phyloP scores from a whole-genome alignment of 2,329 filamentous ascomycete genomes.

The Zopfia rhizophila region DNA sequence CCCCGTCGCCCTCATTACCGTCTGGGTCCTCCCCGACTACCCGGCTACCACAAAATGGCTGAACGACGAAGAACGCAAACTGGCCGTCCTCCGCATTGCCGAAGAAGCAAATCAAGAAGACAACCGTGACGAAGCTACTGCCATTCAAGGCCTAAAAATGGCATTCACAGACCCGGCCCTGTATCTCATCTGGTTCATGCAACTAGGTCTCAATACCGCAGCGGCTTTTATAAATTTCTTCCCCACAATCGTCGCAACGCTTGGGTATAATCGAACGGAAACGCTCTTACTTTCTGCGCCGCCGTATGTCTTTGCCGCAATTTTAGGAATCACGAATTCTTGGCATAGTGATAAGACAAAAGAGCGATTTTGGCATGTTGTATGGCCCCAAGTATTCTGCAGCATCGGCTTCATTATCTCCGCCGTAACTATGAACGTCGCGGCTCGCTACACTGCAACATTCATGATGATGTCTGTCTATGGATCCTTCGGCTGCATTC shows the following conservation, averaged over 20 bases:
- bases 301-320: constrained; percentile 53
- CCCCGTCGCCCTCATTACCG: constrained; percentile 40
- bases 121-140: constrained; percentile 3
- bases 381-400: constrained; percentile 60
- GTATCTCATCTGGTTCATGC: constrained; percentile 65
- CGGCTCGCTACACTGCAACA: constrained; percentile 35
- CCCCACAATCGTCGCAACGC: constrained; percentile 69
- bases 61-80: constrained; percentile 49
- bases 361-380: constrained; percentile 50
- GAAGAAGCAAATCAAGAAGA: constrained; percentile 20
- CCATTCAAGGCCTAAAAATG: constrained; percentile 55
- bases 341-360: constrained; percentile 53
- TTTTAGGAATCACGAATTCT: constrained; percentile 40
- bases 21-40: constrained; percentile 59
- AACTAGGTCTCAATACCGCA: constrained; percentile 54
- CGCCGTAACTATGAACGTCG: constrained; percentile 63
- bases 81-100: constrained; percentile 16
- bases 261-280: constrained; percentile 65
- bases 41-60: constrained; percentile 60
- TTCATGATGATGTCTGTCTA: constrained; percentile 23
- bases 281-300: constrained; percentile 68
- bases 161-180: constrained; percentile 61
- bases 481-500: constrained; percentile 21
- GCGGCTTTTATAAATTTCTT: constrained; percentile 69
- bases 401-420: constrained; percentile 64